Percentiles rank a stretch among this genome's conserved stretches.
Evolutionary conservation across 2,329 filamentous ascomycete genomes (phyloP).

Genomic region (Plenodomus tracheiphilus): DNA sequence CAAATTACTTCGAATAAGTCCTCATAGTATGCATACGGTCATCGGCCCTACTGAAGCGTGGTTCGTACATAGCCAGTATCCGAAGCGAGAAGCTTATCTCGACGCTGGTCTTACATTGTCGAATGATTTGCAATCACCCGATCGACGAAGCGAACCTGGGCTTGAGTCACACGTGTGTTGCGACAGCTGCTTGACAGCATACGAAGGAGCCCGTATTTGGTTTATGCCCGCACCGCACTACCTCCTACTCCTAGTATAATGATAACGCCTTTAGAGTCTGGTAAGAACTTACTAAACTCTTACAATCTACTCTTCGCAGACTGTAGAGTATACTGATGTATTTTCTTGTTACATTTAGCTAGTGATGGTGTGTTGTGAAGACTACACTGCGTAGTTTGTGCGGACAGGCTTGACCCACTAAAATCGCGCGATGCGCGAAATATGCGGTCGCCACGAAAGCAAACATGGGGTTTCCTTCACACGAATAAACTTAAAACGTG

Average conservation of each 20-base stretch:
- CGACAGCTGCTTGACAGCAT: background rate
- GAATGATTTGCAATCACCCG: background rate
- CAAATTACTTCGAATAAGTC: constrained; percentile 6
- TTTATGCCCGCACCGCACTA: too few relatives aligned
- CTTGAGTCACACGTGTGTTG: constrained; percentile 3
- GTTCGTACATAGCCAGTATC: constrained; percentile 1
- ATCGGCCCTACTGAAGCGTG: background rate
- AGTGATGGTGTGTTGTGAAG: background rate
- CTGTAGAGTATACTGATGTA: too few relatives aligned
- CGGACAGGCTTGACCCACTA: constrained; percentile 12
- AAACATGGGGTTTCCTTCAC: background rate
- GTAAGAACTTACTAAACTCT: too few relatives aligned
- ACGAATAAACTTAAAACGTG: background rate
- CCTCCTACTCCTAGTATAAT: too few relatives aligned
- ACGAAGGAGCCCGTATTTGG: too few relatives aligned
- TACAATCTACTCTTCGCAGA: too few relatives aligned
- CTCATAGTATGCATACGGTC: constrained; percentile 1
- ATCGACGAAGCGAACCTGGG: background rate
- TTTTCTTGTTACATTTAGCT: too few relatives aligned
- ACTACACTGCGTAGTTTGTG: constrained; percentile 19
- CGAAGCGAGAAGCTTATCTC: constrained; percentile 17
- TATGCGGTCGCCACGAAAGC: constrained; percentile 21
- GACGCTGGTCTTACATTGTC: constrained; percentile 4
- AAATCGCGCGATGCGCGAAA: constrained; percentile 21
- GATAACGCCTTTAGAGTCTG: too few relatives aligned